Base-by-base conservation (phyloP, 176 grass and related monocot genomes). In the Hordeum marinum region DNA sequence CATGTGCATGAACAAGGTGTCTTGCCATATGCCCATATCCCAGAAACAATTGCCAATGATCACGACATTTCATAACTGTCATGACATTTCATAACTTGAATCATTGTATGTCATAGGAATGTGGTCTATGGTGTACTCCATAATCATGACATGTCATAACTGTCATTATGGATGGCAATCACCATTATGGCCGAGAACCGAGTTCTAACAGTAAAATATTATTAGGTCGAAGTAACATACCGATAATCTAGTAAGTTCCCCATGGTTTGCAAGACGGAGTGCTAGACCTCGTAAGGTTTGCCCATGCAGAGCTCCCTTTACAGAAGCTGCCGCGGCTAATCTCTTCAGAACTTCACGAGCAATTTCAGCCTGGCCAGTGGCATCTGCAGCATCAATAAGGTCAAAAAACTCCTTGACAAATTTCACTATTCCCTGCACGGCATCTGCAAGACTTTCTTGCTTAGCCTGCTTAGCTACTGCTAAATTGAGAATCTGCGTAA, bases 331-430 rank as follows among this genome's bases (percentile, higher is more conserved):
- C n/a, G 96, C 91, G 3, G 93, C 93, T 81, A 99, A 85, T 89
- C 96, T 96, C 86, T 94, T 99, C 37, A 99, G 81, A 77, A 92
- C 96, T 90, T 99, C 93, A 72, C 91, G 91, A 23, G 96, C 96
- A 76, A 99, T 99, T 60, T 96, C 88, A 82, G 93, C 78, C 78
- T 99, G 96, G 32, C 96, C 96, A 6, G 96, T 99, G 74, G 96
- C 96, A 96, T 99, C 96, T 85, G 96, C 96, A 46, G 96, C 93
- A 89, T 99, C 96, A 73, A 96, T 99, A 77, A 99, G 87, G 81
- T 96, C 75, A 29, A 99, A 92, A 83, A 99, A 99, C 42, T 99
- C 96, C 63, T 94, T 99, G 40, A 93, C 96, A 92, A 99, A 99
- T 87, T 99, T 99, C 79, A 95, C 93, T 89, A 99, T 96, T 76